Base-by-base conservation (phyloP, 352 stramenopile genomes). In the Plasmopara viticola region DNA sequence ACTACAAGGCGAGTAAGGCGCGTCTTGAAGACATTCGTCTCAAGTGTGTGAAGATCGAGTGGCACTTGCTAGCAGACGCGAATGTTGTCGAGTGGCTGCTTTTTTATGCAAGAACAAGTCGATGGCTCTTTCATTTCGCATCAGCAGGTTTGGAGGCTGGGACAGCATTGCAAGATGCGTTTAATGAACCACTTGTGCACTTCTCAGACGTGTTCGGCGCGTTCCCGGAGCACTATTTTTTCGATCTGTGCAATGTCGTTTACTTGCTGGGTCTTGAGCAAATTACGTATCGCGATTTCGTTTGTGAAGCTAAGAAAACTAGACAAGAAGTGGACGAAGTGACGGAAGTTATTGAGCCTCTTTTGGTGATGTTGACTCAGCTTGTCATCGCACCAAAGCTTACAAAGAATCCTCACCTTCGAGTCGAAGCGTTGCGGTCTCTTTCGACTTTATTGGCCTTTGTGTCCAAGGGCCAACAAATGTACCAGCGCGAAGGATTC, bases 151-250 rank as follows among this genome's bases (percentile, higher is more conserved):
- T 13, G 10, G 6, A 15, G n/a, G n/a, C 55, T 38, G 46, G 10
- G 5, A 25, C 12, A 5, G n/a, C 17, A 3, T 47, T 54, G 6
- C 65, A 85, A 51, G 70, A 85, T 54, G 60, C 78, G 15, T 80
- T 71, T 20, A 44, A 30, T 13, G 64, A 67, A 6, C 57, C 81
- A 0, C 41, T 86, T 17, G 70, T 68, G 6, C 58, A 78, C 5
- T 74, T 80, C 12, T 74, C 72, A 17, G 51, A 56, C 15, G 57
- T 64, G 10, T 84, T 88, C 45, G 71, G 68, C 20, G 55, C 49
- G 6, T 86, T 89, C 43, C 78, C 78, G 1, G 73, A 89, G 34
- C 75, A 87, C 54, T 86, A 87, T 38, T 84, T 89, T 49, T 74
- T 84, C n/a, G 78, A 89, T 48, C 14, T 89, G 30, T 89, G 78